Evolutionary conservation across 805 yeast species (phyloP), one percentile per base, ranked within the genome.

Genomic region (Cyberlindnera subsufficiens): DNA sequence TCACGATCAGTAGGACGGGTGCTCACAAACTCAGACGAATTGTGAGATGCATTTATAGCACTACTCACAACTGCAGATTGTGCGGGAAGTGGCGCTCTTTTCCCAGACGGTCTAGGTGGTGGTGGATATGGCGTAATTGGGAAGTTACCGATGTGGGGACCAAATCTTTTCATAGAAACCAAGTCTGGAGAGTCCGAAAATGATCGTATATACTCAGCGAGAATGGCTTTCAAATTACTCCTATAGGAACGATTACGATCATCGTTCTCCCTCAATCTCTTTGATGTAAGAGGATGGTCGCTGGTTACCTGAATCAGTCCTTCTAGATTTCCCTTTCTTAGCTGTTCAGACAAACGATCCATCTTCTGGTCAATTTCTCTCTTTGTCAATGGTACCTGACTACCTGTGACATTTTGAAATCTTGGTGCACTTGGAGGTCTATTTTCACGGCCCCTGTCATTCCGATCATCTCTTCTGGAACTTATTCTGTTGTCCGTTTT

Each of bases 71-170:
- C 32, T 2, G 15, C 15, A 6, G 42, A 33, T 30, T 42, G 45
- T 2, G 22, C 39, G 6, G 45, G 45, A 16, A 38, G 38, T 38
- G 41, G 38, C 10, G 36, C 38, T 22, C 44, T 41, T n/a, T 16
- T 35, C 9, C 19, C 20, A 19, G 29, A 14, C n/a, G n/a, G n/a
- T 18, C 32, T n/a, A 35, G 30, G 30, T 9, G 37, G 37, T 22
- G 30, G 30, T 27, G 39, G n/a, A 13, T 18, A 18, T 35, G 31
- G 14, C 9, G 40, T 22, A 30, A 37, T 18, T 16, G 33, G 27
- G 18, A 37, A 37, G n/a, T 14, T 37, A 8, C 34, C n/a, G 18
- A 30, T 30, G 17, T 22, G 27, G 27, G 27, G 27, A 22, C 27
- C 27, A 22, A 22, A 9, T 22, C 27, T 22, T 22, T 22, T 22